Percentiles rank a stretch among this genome's conserved stretches.
These are phyloP conservation scores for Oryza brachyantha DNA, from an alignment of 176 grass and related monocot genomes.

Conservation along the genomic window DNA sequence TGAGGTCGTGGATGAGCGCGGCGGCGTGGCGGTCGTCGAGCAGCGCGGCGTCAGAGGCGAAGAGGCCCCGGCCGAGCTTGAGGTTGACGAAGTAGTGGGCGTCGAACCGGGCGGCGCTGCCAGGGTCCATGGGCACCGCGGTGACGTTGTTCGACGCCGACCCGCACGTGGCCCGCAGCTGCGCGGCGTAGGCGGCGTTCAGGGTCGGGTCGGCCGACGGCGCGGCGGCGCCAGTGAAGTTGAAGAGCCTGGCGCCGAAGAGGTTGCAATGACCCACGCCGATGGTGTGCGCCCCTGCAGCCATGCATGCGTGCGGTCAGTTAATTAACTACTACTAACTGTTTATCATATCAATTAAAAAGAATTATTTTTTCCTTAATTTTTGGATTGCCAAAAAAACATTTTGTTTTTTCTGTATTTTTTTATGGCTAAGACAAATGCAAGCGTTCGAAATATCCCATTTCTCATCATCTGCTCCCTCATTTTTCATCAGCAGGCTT, in stretches of 20 bases:
- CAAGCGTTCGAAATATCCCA: too few relatives aligned
- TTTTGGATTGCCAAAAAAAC: too few relatives aligned
- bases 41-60: slow-evolving; percentile 57
- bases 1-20: slow-evolving; percentile 37
- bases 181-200: slow-evolving; percentile 39
- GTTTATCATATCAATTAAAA: too few relatives aligned
- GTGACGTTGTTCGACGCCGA: slow-evolving; percentile 20
- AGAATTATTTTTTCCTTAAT: background rate
- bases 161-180: slow-evolving; percentile 8
- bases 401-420: too few relatives aligned
- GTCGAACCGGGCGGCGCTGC: slow-evolving; percentile 45
- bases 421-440: too few relatives aligned
- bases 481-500: too few relatives aligned
- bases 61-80: slow-evolving; percentile 43
- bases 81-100: slow-evolving; percentile 66
- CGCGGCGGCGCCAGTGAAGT: slow-evolving; percentile 5
- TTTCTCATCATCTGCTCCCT: too few relatives aligned
- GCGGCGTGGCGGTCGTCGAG: slow-evolving; percentile 28
- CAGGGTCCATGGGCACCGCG: slow-evolving; percentile 46
- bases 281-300: slow-evolving; percentile 81
- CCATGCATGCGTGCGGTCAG: too few relatives aligned
- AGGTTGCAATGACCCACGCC: slow-evolving; percentile 73
- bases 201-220: slow-evolving; percentile 24
- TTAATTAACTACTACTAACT: background rate
- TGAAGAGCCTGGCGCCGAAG: slow-evolving; percentile 61